phyloP scores from a whole-genome alignment of 768 basidiomycete genomes.

The Porpolomopsis calyptriformis region DNA sequence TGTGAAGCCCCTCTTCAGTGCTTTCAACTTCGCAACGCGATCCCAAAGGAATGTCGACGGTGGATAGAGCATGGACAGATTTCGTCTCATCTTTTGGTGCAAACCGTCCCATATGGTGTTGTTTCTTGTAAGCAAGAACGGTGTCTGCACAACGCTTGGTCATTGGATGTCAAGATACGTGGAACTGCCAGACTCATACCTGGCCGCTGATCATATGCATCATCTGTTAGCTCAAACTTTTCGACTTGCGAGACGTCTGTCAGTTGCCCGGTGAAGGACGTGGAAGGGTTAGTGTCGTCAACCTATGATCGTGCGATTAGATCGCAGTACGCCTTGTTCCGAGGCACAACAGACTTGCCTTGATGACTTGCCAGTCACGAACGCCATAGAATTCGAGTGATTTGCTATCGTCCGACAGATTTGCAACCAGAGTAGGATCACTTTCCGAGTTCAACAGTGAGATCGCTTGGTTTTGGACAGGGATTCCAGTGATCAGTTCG shows the following conservation, averaged over 20 bases:
- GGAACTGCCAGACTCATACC: conserved; percentile 35
- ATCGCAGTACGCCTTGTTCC: background rate
- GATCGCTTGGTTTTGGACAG: conserved; percentile 60
- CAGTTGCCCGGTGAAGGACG: conserved; percentile 71
- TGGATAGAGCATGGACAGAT: conserved; percentile 14
- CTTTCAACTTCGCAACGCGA: conserved; percentile 80
- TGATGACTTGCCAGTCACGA: conserved; percentile 68
- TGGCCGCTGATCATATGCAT: conserved; percentile 69
- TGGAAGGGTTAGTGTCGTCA: conserved; percentile 64
- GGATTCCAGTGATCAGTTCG: conserved; percentile 86
- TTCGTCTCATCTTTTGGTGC: conserved; percentile 37
- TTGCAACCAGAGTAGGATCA: conserved; percentile 37
- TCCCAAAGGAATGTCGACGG: conserved; percentile 49
- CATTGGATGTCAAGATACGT: background rate
- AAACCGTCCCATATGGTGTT: conserved; percentile 82
- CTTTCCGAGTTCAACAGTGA: conserved; percentile 49
- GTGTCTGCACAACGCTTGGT: conserved; percentile 45
- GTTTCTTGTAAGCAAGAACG: conserved; percentile 81
- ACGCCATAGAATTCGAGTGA: conserved; percentile 68
- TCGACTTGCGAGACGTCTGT: conserved; percentile 80
- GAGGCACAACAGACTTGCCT: conserved; percentile 35
- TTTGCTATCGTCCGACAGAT: conserved; percentile 55
- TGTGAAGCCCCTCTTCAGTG: conserved; percentile 53
- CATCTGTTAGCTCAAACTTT: conserved; percentile 81
- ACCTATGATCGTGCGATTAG: conserved; percentile 33